Conservation (phyloP, 108 stramenopile genomes). For the Cyclotella sp. region DNA sequence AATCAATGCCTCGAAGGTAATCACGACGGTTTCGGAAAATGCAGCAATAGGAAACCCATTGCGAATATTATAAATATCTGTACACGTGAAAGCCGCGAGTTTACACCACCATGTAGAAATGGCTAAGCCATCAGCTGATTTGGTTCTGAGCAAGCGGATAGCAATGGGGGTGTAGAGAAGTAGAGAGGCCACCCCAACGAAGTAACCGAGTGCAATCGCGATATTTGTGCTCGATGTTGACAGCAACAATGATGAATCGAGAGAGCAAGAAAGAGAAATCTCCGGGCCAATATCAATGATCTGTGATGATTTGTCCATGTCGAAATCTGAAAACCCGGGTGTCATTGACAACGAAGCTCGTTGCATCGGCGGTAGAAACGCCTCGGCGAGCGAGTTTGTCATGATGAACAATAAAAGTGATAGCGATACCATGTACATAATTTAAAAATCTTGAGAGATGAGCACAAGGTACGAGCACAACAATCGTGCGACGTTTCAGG, state of each 20-base stretch:
- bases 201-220: conserved; percentile 57
- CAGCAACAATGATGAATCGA: not conserved
- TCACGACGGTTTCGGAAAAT: conserved; percentile 56
- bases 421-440: no score
- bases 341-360: no score
- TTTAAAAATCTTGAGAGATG: no score
- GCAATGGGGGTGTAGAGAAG: conserved; percentile 68
- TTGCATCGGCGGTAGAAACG: no score
- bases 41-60: conserved; percentile 48
- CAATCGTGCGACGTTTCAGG: no score
- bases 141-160: conserved; percentile 41
- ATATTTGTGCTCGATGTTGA: conserved; percentile 7
- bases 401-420: no score
- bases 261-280: no score
- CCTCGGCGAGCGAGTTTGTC: no score
- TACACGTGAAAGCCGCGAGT: conserved; percentile 41
- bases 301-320: no score
- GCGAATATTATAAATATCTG: conserved; percentile 45
- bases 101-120: conserved; percentile 62
- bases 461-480: no score
- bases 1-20: conserved; percentile 52
- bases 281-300: no score
- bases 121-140: conserved; percentile 52
- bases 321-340: no score
- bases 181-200: conserved; percentile 56